Conservation (phyloP, 495 filamentous ascomycete species). For the Zalerion maritima region DNA sequence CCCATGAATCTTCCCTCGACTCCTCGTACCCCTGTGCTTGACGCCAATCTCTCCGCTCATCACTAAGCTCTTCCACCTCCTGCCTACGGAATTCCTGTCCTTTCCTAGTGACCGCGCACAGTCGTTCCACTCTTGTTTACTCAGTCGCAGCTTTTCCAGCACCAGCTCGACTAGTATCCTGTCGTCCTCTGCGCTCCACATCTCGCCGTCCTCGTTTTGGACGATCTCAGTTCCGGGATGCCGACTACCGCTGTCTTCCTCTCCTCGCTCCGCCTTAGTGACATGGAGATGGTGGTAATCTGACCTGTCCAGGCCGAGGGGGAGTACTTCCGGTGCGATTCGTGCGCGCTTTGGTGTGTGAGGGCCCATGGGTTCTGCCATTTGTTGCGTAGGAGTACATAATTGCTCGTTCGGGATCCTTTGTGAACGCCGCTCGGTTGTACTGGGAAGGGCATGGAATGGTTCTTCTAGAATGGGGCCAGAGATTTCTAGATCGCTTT, state of each 20-base stretch:
- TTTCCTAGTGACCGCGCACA: slow-evolving; percentile 56
- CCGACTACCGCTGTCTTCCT: slow-evolving; percentile 17
- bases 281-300: slow-evolving; percentile 48
- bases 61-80: slow-evolving; percentile 54
- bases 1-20: slow-evolving; percentile 32
- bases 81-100: slow-evolving; percentile 50
- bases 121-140: slow-evolving; percentile 63
- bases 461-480: slow-evolving; percentile 7
- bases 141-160: slow-evolving; percentile 58
- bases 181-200: slow-evolving; percentile 57
- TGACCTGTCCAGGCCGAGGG: slow-evolving; percentile 46
- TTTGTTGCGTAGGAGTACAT: slow-evolving; percentile 49
- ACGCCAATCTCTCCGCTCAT: slow-evolving; percentile 46
- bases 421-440: slow-evolving; percentile 3
- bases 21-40: slow-evolving; percentile 27
- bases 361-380: slow-evolving; percentile 22
- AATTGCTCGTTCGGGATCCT: slow-evolving; percentile 9
- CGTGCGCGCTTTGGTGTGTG: slow-evolving; percentile 56
- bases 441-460: not conserved
- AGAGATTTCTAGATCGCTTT: slow-evolving; percentile 20
- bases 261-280: slow-evolving; percentile 12
- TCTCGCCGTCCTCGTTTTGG: slow-evolving; percentile 26
- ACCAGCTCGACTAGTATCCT: slow-evolving; percentile 57
- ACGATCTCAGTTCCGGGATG: slow-evolving; percentile 25
- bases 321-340: slow-evolving; percentile 49